phyloP scores from a whole-genome alignment of 805 yeast genomes.

The Teunomyces pallodes region DNA sequence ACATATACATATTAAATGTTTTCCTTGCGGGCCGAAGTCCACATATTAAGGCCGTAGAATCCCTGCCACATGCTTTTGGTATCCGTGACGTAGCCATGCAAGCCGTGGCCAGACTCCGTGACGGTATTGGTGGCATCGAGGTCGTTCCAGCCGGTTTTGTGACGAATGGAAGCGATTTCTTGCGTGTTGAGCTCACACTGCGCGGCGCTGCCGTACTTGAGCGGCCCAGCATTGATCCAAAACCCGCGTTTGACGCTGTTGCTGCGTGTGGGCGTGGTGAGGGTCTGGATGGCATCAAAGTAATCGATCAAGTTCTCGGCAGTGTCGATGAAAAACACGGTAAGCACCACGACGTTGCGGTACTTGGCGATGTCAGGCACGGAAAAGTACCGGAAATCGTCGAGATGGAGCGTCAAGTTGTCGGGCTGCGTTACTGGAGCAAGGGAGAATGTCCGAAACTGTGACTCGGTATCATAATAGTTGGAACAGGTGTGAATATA shows the following conservation, averaged over 20 bases:
- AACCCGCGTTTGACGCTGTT: slow-evolving; percentile 42
- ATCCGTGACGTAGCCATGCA: slow-evolving; percentile 69
- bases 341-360: slow-evolving; percentile 54
- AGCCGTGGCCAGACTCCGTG: slow-evolving; percentile 15
- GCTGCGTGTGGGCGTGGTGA: slow-evolving; percentile 34
- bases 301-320: slow-evolving; percentile 84
- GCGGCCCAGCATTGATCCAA: slow-evolving; percentile 93
- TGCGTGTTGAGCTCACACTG: slow-evolving; percentile 68
- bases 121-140: slow-evolving; percentile 13
- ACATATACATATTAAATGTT: slow-evolving; percentile 11
- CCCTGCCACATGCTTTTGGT: slow-evolving; percentile 72
- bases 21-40: slow-evolving; percentile 43
- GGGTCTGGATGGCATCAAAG: slow-evolving; percentile 56
- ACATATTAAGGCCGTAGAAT: slow-evolving; percentile 63
- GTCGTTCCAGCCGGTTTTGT: slow-evolving; percentile 61
- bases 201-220: slow-evolving; percentile 87
- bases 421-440: slow-evolving; percentile 38
- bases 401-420: slow-evolving; percentile 48
- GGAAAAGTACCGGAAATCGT: slow-evolving; percentile 62
- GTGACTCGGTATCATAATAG: slow-evolving; percentile 48
- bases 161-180: slow-evolving; percentile 59
- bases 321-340: slow-evolving; percentile 85
- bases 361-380: slow-evolving; percentile 24
- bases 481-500: slow-evolving; percentile 67
- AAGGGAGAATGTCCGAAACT: slow-evolving; percentile 44